Base-by-base conservation (phyloP, 1,139 yeast genomes). In the Zygosaccharomyces pseudobailii region DNA sequence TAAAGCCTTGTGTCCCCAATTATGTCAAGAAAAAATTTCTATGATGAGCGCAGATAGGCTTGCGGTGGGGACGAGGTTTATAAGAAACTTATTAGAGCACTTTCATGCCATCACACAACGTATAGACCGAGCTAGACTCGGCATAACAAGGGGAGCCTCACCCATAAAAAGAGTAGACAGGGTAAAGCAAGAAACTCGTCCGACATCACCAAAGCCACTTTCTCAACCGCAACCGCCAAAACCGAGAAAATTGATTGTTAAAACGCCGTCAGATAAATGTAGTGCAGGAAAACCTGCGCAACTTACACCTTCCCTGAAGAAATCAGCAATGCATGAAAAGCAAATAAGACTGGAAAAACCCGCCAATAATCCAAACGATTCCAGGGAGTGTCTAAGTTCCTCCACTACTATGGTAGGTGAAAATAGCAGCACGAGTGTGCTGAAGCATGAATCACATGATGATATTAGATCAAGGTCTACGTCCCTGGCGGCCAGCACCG, bases 1-100 rank as follows among this genome's bases (percentile, higher is more conserved):
- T 32, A 78, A 73, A 57, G 66, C 79, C 25, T 60, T 80, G 37
- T 67, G 78, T 6, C 75, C 78, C 42, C 72, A 81, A 25, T 55
- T 81, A 33, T 76, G 82, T 48, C 80, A 79, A 50, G 79, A 78
- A 57, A 66, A 72, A 40, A 62, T 76, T 3, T 74, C 76, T 27
- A 67, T 68, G 23, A 65, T 70, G 45, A 75, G 71, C 50, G 72
- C 73, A 40, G 77, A 75, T 49, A 67, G 71, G 46, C 59, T 79
- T 19, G 68, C 73, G 10, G 70, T 79, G 17, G 76, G 80, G 1
- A 72, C 71, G 40, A 66, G 82, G 45, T 79, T 74, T 49, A 65
- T 80, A 36, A 75, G 71, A 50, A 79, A 78, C 52, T 54, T 78
- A 4, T 55, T 80, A 35, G 75, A 71, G 31, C 63, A 72, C 51